Conservation (phyloP, 2,329 filamentous ascomycete genomes). For the Leptographium lundbergii region DNA sequence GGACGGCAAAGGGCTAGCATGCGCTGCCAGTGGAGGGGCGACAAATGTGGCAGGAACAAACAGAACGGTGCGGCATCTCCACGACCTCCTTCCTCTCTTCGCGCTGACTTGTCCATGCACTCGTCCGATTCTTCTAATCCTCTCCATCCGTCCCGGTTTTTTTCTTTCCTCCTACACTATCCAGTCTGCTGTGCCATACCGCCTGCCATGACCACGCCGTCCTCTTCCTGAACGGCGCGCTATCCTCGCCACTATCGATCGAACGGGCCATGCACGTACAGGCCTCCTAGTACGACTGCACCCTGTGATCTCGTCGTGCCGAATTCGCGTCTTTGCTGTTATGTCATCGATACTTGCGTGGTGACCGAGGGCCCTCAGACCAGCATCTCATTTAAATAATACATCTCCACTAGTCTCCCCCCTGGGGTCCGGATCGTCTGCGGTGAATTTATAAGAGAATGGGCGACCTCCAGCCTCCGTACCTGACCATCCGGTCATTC, state of each 20-base stretch:
- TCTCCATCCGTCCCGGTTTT: background rate
- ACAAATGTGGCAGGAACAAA: constrained; percentile 7
- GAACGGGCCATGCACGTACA: background rate
- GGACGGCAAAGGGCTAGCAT: background rate
- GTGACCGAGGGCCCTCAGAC: background rate
- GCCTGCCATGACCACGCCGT: background rate
- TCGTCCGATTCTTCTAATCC: background rate
- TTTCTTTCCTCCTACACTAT: background rate
- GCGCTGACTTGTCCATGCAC: background rate
- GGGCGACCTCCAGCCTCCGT: constrained; percentile 30
- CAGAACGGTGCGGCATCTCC: background rate
- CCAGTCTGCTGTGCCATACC: background rate
- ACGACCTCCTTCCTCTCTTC: background rate
- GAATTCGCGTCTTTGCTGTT: background rate
- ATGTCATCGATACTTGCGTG: background rate
- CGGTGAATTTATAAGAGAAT: constrained; percentile 16
- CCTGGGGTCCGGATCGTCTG: background rate
- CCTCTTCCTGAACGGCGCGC: background rate
- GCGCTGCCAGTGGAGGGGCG: background rate
- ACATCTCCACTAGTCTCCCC: background rate
- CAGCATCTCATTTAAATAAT: background rate
- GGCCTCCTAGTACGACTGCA: background rate
- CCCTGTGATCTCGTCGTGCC: background rate
- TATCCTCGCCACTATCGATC: background rate
- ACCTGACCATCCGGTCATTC: constrained; percentile 40